Conservation (phyloP, 1,139 yeast genomes). For the Hyphopichia buzzinii region DNA sequence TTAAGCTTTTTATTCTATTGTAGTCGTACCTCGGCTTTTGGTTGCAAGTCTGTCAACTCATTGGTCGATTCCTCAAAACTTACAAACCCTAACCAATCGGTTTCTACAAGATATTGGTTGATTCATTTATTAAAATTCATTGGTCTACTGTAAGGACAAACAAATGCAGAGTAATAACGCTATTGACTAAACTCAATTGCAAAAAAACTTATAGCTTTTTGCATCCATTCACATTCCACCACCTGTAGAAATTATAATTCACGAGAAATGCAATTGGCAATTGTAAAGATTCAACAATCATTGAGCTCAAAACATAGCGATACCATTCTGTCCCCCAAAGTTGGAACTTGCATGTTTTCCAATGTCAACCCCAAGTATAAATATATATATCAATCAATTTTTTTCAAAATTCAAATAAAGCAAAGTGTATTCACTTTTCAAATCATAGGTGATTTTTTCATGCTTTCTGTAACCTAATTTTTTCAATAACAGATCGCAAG, state of each 20-base stretch:
- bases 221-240: slow-evolving; percentile 2
- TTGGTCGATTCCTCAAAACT: too few species aligned
- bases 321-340: slow-evolving; percentile 5
- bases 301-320: not conserved
- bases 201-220: not conserved
- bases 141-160: too few species aligned
- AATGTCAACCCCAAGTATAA: not conserved
- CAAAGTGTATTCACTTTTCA: slow-evolving; percentile 48
- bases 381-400: slow-evolving; percentile 2
- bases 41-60: too few species aligned
- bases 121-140: too few species aligned
- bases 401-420: slow-evolving; percentile 48
- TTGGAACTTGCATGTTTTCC: not conserved
- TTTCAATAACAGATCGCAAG: slow-evolving; percentile 28
- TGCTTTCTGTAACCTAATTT: slow-evolving; percentile 58
- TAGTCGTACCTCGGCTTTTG: too few species aligned
- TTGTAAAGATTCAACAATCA: not conserved
- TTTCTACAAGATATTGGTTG: too few species aligned
- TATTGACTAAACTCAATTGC: not conserved
- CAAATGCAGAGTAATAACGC: slow-evolving; percentile 1
- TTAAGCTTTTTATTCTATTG: too few species aligned
- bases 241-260: slow-evolving; percentile 2
- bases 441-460: slow-evolving; percentile 71
- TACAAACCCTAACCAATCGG: too few species aligned
- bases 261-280: slow-evolving; percentile 1